Conservation (phyloP, 768 basidiomycete species). For the Lentinula detonsa region DNA sequence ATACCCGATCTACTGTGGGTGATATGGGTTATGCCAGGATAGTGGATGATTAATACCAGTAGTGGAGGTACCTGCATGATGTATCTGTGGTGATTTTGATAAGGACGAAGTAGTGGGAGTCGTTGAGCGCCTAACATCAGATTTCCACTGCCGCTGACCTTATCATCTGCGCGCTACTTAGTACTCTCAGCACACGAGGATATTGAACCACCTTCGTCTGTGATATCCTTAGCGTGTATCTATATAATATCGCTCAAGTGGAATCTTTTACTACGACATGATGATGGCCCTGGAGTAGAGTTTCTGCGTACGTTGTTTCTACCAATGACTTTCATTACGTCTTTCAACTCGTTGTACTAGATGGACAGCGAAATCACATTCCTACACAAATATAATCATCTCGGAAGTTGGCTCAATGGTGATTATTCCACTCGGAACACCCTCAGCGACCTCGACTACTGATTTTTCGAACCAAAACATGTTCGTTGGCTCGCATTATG, state of each 20-base stretch:
- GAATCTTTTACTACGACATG: no score
- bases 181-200: neutral
- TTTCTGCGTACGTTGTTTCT: slow-evolving; percentile 51
- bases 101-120: no score
- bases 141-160: no score
- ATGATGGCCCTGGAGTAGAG: slow-evolving; percentile 68
- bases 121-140: no score
- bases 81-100: no score
- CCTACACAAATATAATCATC: slow-evolving; percentile 41
- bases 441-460: no score
- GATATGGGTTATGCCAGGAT: no score
- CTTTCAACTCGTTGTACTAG: slow-evolving; percentile 23
- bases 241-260: no score
- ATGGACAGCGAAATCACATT: slow-evolving; percentile 40
- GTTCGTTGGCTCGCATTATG: slow-evolving; percentile 77
- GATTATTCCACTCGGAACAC: slow-evolving; percentile 59
- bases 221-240: slow-evolving; percentile 45
- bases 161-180: no score
- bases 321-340: neutral
- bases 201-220: slow-evolving; percentile 58
- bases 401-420: slow-evolving; percentile 60
- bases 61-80: no score
- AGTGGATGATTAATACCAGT: no score
- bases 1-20: no score
- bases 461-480: slow-evolving; percentile 60